Evolutionary conservation across 1,284 basidiomycete genomes (phyloP).

Genomic region (Fomitopsis schrenkii): DNA sequence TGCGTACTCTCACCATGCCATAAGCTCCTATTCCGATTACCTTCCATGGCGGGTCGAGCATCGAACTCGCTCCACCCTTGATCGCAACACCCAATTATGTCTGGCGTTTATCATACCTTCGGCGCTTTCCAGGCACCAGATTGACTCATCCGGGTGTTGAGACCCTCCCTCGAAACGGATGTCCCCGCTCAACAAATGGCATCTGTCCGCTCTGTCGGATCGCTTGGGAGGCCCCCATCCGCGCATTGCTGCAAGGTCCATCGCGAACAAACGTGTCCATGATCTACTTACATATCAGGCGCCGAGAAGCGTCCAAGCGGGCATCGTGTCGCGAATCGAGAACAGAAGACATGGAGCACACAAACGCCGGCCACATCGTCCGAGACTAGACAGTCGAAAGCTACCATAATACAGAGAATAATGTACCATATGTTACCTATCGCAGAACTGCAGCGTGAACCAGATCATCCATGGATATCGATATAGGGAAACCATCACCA

Average conservation of each 20-base stretch:
- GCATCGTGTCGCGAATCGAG: neutral
- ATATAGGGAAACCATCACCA: neutral
- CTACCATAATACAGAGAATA: neutral
- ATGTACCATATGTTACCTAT: slow-evolving; percentile 1
- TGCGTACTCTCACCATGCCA: neutral
- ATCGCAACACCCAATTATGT: slow-evolving; percentile 6
- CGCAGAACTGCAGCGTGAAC: neutral
- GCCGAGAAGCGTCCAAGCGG: neutral
- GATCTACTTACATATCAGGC: neutral
- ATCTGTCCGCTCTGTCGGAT: neutral
- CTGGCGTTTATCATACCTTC: slow-evolving; percentile 1
- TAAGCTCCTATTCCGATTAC: neutral
- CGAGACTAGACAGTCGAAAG: neutral
- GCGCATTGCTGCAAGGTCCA: neutral
- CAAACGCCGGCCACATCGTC: neutral
- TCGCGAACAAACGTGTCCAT: neutral
- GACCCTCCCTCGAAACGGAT: neutral
- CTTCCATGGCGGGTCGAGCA: neutral
- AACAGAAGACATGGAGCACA: neutral
- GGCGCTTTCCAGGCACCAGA: slow-evolving; percentile 7
- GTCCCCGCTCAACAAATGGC: neutral
- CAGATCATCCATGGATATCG: neutral
- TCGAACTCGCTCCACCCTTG: neutral
- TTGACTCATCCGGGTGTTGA: neutral
- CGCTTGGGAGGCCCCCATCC: neutral